Percentiles rank a stretch among this genome's conserved stretches.
Evolutionary conservation across 768 basidiomycete species (phyloP).

Genomic region (Xerocomellus dryophilus): DNA sequence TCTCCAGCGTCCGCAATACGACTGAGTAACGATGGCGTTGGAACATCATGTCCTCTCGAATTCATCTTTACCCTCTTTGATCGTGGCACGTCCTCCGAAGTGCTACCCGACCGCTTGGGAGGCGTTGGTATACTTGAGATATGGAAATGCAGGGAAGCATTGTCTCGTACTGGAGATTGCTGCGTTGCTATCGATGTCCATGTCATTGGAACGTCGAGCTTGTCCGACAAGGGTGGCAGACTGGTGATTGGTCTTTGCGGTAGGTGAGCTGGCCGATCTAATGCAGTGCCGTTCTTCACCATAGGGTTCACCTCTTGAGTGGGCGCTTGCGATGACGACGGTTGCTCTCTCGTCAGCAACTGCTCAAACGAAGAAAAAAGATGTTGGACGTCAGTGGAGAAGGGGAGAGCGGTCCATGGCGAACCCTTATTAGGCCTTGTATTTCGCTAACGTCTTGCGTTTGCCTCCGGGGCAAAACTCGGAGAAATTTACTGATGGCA

Average conservation of each 20-base stretch:
- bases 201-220: slow-evolving; percentile 15
- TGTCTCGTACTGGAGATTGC: slow-evolving; percentile 15
- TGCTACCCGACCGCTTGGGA: slow-evolving; percentile 26
- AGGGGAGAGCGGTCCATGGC: slow-evolving; percentile 43
- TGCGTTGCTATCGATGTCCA: slow-evolving; percentile 9
- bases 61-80: slow-evolving; percentile 34
- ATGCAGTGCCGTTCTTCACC: slow-evolving; percentile 13
- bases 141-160: slow-evolving; percentile 1
- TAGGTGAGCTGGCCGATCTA: slow-evolving; percentile 28
- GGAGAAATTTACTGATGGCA: slow-evolving; percentile 32
- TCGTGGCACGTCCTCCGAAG: slow-evolving; percentile 32
- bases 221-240: slow-evolving; percentile 12
- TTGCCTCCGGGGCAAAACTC: slow-evolving; percentile 25
- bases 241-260: slow-evolving; percentile 21
- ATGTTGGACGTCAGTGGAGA: slow-evolving; percentile 38
- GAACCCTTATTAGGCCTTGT: slow-evolving; percentile 53
- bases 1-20: slow-evolving; percentile 35
- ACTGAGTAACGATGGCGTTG: slow-evolving; percentile 43
- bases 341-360: slow-evolving; percentile 33
- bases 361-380: slow-evolving; percentile 44
- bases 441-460: slow-evolving; percentile 30
- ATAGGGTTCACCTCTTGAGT: slow-evolving; percentile 8
- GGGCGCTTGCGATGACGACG: slow-evolving; percentile 17
- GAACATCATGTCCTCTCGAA: slow-evolving; percentile 26
- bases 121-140: slow-evolving; percentile 11